Evolutionary conservation across 345 rosid species (phyloP).

Genomic region (Populus tremula): DNA sequence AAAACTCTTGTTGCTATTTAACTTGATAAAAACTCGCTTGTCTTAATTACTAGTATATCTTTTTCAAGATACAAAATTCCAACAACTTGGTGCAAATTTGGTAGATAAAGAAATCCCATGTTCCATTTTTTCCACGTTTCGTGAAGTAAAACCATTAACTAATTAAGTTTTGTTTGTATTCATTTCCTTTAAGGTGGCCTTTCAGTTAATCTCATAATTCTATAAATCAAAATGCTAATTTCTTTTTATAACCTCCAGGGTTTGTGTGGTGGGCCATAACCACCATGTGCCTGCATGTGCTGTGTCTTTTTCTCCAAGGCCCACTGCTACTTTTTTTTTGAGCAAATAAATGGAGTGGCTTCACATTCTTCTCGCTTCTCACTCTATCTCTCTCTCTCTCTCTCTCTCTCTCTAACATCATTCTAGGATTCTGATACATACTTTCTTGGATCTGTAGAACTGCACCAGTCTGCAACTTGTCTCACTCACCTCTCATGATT

Average conservation of each 20-base stretch:
- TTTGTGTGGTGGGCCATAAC: constrained; percentile 48
- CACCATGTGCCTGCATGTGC: constrained; percentile 99
- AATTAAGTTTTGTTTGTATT: background rate
- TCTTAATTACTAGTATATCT: background rate
- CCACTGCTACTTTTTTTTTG: constrained; percentile 55
- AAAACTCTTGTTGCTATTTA: too few relatives aligned
- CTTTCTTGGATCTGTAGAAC: constrained; percentile 46
- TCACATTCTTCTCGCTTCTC: constrained; percentile 40
- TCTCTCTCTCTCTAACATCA: background rate
- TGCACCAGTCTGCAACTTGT: constrained; percentile 28
- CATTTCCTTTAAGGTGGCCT: background rate
- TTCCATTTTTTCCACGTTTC: background rate
- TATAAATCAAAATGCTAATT: background rate
- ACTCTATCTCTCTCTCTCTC: constrained; percentile 16
- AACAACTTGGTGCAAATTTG: background rate
- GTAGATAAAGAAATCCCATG: background rate
- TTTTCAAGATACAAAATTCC: background rate
- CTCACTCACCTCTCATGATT: constrained; percentile 19
- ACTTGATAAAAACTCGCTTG: background rate
- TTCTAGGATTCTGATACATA: constrained; percentile 10
- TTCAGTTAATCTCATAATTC: background rate
- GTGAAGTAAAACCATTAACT: background rate
- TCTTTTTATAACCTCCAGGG: constrained; percentile 18
- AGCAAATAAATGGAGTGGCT: constrained; percentile 50
- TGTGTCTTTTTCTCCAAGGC: constrained; percentile 67